Evolutionary conservation across 306 rosid genomes (phyloP).

Genomic region (Cucurbita maxima): DNA sequence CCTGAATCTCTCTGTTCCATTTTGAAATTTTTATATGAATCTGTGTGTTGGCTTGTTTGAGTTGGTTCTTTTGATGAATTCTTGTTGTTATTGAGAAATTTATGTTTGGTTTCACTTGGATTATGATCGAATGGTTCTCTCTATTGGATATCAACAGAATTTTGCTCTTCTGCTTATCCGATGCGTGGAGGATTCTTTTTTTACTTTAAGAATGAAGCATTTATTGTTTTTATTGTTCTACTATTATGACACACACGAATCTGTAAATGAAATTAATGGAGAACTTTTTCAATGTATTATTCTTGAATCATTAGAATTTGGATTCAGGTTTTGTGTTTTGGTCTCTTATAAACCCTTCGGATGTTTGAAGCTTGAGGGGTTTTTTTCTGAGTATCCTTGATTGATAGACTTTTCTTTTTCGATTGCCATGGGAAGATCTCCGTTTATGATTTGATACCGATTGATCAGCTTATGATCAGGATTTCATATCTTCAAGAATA

Average conservation of each 20-base stretch:
- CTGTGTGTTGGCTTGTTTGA: background rate
- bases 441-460: background rate
- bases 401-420: background rate
- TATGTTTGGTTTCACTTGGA: background rate
- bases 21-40: background rate
- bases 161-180: no score
- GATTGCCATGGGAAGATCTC: background rate
- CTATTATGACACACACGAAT: background rate
- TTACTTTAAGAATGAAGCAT: background rate
- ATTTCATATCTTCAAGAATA: background rate
- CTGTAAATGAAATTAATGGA: background rate
- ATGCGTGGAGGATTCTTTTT: background rate
- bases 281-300: background rate
- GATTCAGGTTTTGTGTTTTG: background rate
- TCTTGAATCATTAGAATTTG: background rate
- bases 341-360: background rate
- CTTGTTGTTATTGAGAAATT: background rate
- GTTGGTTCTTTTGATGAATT: background rate
- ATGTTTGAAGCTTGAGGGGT: background rate
- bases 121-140: background rate
- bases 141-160: no score
- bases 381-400: background rate
- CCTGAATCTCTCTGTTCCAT: background rate
- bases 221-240: background rate
- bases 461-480: background rate